Evolutionary conservation across 2,329 filamentous ascomycete species (phyloP).

Genomic region (Colletotrichum gloeosporioides): DNA sequence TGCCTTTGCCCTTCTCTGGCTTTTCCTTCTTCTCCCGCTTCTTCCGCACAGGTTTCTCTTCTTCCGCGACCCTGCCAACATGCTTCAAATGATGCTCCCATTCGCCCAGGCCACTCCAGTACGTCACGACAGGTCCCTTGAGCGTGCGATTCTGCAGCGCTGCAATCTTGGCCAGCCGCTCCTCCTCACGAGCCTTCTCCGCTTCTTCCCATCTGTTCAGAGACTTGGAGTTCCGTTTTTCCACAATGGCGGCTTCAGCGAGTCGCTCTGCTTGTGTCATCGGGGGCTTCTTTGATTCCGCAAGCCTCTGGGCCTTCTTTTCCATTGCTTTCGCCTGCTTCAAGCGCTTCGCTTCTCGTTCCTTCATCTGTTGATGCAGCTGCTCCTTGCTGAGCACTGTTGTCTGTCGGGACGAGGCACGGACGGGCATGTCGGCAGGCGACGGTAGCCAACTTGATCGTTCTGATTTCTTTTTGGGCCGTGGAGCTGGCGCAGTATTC

Average conservation of each 20-base stretch:
- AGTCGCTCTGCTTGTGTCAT: slow-evolving; percentile 89
- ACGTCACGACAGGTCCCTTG: slow-evolving; percentile 87
- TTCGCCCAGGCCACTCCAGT: slow-evolving; percentile 90
- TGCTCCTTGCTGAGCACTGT: slow-evolving; percentile 66
- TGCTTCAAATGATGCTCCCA: slow-evolving; percentile 78
- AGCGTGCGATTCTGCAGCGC: slow-evolving; percentile 87
- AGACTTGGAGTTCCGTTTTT: slow-evolving; percentile 87
- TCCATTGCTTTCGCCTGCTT: slow-evolving; percentile 74
- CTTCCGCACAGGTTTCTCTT: slow-evolving; percentile 59
- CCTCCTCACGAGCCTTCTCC: slow-evolving; percentile 86
- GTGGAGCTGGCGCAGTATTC: slow-evolving; percentile 45
- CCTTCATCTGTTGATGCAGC: slow-evolving; percentile 73
- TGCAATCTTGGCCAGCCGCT: slow-evolving; percentile 81
- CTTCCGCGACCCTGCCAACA: slow-evolving; percentile 70
- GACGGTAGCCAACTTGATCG: slow-evolving; percentile 64
- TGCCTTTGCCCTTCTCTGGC: slow-evolving; percentile 38
- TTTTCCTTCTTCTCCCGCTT: slow-evolving; percentile 61
- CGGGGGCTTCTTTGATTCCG: slow-evolving; percentile 76
- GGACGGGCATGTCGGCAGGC: slow-evolving; percentile 58
- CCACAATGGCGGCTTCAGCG: slow-evolving; percentile 80
- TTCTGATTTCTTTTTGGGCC: slow-evolving; percentile 66
- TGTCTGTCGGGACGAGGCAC: slow-evolving; percentile 63
- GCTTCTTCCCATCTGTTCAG: slow-evolving; percentile 93
- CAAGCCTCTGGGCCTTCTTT: slow-evolving; percentile 71
- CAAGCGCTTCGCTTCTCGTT: slow-evolving; percentile 72